Percentiles rank a stretch among this genome's conserved stretches.
Evolutionary conservation across 176 grass and related monocot genomes (phyloP).

Genomic region (Rhynchospora tenuis): DNA sequence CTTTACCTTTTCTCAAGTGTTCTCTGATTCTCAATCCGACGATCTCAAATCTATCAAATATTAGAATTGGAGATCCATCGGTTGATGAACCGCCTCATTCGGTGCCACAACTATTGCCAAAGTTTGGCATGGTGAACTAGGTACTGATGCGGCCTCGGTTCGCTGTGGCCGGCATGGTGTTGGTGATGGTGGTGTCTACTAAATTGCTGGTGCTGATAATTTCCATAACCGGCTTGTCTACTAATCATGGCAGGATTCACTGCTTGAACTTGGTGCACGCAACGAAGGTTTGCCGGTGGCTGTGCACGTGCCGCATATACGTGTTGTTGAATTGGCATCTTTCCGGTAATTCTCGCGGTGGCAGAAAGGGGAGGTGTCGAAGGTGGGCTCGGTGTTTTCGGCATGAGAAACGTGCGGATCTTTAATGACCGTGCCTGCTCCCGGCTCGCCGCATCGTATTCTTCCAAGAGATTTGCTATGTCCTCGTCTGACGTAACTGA

Average conservation of each 20-base stretch:
- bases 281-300: not conserved
- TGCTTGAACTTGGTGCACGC: constrained; percentile 11
- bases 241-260: constrained; percentile 5
- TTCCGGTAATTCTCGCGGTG: not conserved
- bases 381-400: not conserved
- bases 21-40: not conserved
- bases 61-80: not conserved
- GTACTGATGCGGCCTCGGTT: constrained; percentile 9
- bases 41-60: constrained; percentile 25
- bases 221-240: constrained; percentile 3
- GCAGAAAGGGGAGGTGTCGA: not conserved
- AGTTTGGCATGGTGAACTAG: constrained; percentile 39
- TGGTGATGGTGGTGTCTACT: constrained; percentile 9
- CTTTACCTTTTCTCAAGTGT: not conserved
- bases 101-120: constrained; percentile 15
- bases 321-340: not conserved
- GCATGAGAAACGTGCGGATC: constrained; percentile 63
- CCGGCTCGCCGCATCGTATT: constrained; percentile 44
- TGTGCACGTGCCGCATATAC: not conserved
- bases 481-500: constrained; percentile 68
- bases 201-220: not conserved
- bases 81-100: not conserved
- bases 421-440: constrained; percentile 36
- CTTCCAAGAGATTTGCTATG: constrained; percentile 46
- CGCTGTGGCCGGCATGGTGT: not conserved